Evolutionary conservation across 2,329 filamentous ascomycete genomes (phyloP).

Genomic region (Biscogniauxia marginata): DNA sequence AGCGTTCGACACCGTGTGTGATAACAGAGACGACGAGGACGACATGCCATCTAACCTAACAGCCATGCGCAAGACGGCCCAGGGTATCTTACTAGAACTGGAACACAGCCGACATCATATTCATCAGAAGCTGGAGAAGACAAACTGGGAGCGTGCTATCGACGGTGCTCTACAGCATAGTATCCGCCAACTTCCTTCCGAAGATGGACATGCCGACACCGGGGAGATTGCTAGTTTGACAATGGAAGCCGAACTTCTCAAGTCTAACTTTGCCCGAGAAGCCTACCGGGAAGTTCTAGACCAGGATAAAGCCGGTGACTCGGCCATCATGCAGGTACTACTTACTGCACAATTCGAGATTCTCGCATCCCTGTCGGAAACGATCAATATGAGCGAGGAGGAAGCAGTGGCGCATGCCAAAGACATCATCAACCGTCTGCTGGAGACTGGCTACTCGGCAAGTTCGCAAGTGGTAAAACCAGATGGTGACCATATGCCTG

Average conservation of each 20-base stretch:
- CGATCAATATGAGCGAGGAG: conserved; percentile 77
- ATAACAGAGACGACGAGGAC: conserved; percentile 66
- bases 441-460: conserved; percentile 72
- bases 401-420: conserved; percentile 81
- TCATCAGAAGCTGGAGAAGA: conserved; percentile 77
- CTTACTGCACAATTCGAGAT: conserved; percentile 92
- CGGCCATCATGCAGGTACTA: conserved; percentile 75
- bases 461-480: conserved; percentile 86
- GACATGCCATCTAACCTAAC: conserved; percentile 66
- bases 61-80: conserved; percentile 81
- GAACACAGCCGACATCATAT: conserved; percentile 89
- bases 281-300: conserved; percentile 75
- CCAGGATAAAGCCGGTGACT: conserved; percentile 78
- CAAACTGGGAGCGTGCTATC: conserved; percentile 82
- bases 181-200: conserved; percentile 70
- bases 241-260: conserved; percentile 83
- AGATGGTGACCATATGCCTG: conserved; percentile 63
- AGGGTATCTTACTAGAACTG: conserved; percentile 84
- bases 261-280: conserved; percentile 78
- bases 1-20: conserved; percentile 82
- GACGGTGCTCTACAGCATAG: conserved; percentile 87
- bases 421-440: conserved; percentile 71
- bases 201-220: conserved; percentile 63
- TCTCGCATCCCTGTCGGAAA: conserved; percentile 76
- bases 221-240: conserved; percentile 70